phyloP scores from a whole-genome alignment of 306 rosid species.

The Trifolium repens region DNA sequence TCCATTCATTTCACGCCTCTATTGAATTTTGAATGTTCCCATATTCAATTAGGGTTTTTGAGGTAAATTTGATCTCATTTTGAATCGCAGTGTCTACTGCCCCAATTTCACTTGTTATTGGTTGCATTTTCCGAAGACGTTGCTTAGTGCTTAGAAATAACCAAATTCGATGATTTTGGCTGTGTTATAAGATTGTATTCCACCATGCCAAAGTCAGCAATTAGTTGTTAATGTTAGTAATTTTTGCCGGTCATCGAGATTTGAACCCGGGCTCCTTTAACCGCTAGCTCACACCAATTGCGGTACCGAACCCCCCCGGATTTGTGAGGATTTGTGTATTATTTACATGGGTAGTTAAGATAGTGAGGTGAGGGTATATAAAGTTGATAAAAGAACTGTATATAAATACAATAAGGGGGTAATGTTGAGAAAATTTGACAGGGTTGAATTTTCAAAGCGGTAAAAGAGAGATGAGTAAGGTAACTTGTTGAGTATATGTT shows the following conservation, averaged over 20 bases:
- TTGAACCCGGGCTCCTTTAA: too few relatives aligned
- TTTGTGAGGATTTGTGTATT: conserved; percentile 4
- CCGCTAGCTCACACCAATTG: too few relatives aligned
- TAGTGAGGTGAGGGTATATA: conserved; percentile 51
- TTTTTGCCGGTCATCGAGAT: too few relatives aligned
- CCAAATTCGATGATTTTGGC: not conserved
- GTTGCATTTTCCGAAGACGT: conserved; percentile 8
- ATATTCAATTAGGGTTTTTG: conserved; percentile 39
- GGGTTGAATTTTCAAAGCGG: conserved; percentile 59
- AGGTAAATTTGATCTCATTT: conserved; percentile 28
- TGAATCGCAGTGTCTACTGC: not conserved
- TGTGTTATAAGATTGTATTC: conserved; percentile 24
- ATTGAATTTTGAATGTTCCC: conserved; percentile 16
- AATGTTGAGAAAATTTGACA: conserved; percentile 43
- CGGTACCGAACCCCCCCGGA: too few relatives aligned
- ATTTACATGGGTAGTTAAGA: conserved; percentile 15
- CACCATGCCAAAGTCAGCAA: not conserved
- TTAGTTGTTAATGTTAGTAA: too few relatives aligned
- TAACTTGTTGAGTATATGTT: conserved; percentile 74
- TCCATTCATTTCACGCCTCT: not conserved
- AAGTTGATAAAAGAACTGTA: conserved; percentile 43
- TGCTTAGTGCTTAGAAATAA: not conserved
- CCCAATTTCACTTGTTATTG: not conserved
- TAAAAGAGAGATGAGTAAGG: conserved; percentile 81
- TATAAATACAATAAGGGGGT: conserved; percentile 39